A percentile compares a stretch with the other conserved stretches of the same genome.
phyloP scores from a whole-genome alignment of 1,284 basidiomycete genomes.

The Mycena sp. region DNA sequence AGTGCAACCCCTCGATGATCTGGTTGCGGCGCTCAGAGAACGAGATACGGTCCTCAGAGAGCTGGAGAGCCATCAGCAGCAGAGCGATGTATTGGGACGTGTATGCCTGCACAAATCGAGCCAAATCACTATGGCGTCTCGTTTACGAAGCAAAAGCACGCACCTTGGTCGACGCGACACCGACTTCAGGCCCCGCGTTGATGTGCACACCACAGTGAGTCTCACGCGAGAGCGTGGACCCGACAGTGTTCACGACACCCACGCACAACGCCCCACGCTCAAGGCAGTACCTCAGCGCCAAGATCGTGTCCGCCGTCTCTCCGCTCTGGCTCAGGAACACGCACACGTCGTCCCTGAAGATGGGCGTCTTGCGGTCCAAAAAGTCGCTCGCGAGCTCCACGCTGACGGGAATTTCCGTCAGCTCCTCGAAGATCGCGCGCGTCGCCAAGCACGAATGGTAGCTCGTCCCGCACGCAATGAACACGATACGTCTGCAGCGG shows the following conservation, averaged over 20 bases:
- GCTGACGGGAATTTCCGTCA: slow-evolving; percentile 98
- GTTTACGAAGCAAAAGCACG: slow-evolving; percentile 24
- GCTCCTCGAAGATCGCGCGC: slow-evolving; percentile 98
- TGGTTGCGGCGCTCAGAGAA: slow-evolving; percentile 90
- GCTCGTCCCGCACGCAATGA: slow-evolving; percentile 97
- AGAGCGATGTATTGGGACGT: slow-evolving; percentile 99
- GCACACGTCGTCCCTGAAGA: slow-evolving; percentile 99
- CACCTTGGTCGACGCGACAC: slow-evolving; percentile 99
- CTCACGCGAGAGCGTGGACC: slow-evolving; percentile 97
- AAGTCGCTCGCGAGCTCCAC: slow-evolving; percentile 99
- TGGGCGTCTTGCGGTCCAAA: slow-evolving; percentile 98
- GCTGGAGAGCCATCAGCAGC: slow-evolving; percentile 97
- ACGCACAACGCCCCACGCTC: slow-evolving; percentile 96
- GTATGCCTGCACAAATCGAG: slow-evolving; percentile 74
- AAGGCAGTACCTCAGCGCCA: slow-evolving; percentile 95
- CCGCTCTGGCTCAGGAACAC: slow-evolving; percentile 98
- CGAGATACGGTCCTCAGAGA: slow-evolving; percentile 96
- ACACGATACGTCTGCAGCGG: slow-evolving; percentile 93
- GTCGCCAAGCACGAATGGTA: slow-evolving; percentile 99
- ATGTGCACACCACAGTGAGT: slow-evolving; percentile 99
- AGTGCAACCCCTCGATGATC: slow-evolving; percentile 95
- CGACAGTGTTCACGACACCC: slow-evolving; percentile 99
- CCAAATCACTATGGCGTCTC: slow-evolving; percentile 27
- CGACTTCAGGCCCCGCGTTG: slow-evolving; percentile 99
- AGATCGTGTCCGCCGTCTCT: slow-evolving; percentile 98